A percentile compares a stretch with the other conserved stretches of the same genome.
Evolutionary conservation across 495 filamentous ascomycete species (phyloP).

Genomic region (Penicillium coprophilum): DNA sequence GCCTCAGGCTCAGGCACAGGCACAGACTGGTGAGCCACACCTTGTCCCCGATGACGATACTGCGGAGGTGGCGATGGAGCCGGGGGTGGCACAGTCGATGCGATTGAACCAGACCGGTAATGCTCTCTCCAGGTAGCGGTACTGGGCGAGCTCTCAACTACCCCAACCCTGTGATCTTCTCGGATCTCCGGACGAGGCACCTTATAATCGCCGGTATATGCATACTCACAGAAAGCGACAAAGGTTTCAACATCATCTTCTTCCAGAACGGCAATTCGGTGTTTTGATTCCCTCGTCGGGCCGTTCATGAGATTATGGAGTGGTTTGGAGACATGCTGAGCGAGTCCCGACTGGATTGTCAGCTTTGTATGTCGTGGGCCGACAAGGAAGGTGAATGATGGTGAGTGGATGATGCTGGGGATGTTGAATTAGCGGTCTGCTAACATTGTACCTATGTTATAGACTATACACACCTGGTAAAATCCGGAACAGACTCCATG

Average conservation of each 20-base stretch:
- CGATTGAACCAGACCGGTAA: slow-evolving; percentile 27
- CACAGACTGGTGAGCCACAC: not conserved
- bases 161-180: slow-evolving; percentile 15
- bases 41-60: not conserved
- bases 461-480: slow-evolving; percentile 32
- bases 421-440: not conserved
- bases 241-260: slow-evolving; percentile 51
- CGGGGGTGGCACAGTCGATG: slow-evolving; percentile 22
- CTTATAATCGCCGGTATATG: slow-evolving; percentile 50
- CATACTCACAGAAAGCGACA: slow-evolving; percentile 50
- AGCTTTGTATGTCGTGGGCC: slow-evolving; percentile 45
- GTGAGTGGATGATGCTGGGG: slow-evolving; percentile 45
- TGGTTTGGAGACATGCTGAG: slow-evolving; percentile 48
- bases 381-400: slow-evolving; percentile 52
- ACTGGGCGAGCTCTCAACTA: slow-evolving; percentile 13
- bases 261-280: slow-evolving; percentile 43
- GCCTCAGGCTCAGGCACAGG: not conserved
- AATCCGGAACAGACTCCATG: slow-evolving; percentile 37
- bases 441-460: not conserved
- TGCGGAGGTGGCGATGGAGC: slow-evolving; percentile 32
- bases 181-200: slow-evolving; percentile 25
- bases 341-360: slow-evolving; percentile 49
- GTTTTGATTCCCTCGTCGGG: slow-evolving; percentile 44
- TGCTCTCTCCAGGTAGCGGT: slow-evolving; percentile 20
- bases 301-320: slow-evolving; percentile 50